These are phyloP conservation scores for Spinacia oleracea DNA, from an alignment of 179 eudicot species.

Conservation along the genomic window DNA sequence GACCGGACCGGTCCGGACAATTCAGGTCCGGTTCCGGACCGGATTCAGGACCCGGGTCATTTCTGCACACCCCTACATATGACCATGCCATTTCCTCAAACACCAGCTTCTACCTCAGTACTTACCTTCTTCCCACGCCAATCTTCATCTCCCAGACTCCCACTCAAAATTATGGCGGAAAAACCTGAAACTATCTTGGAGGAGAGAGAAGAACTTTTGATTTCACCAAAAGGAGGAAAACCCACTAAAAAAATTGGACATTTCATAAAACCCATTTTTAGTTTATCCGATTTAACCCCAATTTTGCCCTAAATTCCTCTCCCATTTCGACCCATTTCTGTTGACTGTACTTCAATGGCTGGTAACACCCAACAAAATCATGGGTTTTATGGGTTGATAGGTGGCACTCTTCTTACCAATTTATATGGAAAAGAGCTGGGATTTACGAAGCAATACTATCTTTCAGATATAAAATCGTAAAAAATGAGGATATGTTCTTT, in stretches of 20 bases:
- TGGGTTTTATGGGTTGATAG: slow-evolving; percentile 44
- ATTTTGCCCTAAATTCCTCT: slow-evolving; percentile 13
- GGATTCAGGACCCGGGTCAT: too few species aligned
- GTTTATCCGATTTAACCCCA: slow-evolving; percentile 3
- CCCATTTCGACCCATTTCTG: slow-evolving; percentile 14
- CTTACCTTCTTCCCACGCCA: neutral
- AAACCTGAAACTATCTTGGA: slow-evolving; percentile 24
- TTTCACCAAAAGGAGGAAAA: slow-evolving; percentile 34
- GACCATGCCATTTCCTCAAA: too few species aligned
- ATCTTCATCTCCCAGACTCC: neutral
- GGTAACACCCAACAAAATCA: slow-evolving; percentile 28
- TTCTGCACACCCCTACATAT: too few species aligned
- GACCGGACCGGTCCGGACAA: too few species aligned
- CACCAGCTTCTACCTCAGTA: too few species aligned
- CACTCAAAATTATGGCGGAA: slow-evolving; percentile 27
- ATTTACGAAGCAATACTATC: slow-evolving; percentile 39
- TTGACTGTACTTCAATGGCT: slow-evolving; percentile 34
- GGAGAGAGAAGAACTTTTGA: slow-evolving; percentile 2
- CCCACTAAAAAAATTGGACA: slow-evolving; percentile 21
- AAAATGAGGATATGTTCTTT: slow-evolving; percentile 32
- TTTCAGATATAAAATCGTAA: slow-evolving; percentile 15
- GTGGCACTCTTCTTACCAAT: slow-evolving; percentile 8
- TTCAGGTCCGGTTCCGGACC: too few species aligned
- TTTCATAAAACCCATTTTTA: slow-evolving; percentile 33
- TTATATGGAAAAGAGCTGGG: slow-evolving; percentile 39